These are phyloP conservation scores for Suillus subalutaceus DNA, from an alignment of 768 basidiomycete genomes.

Conservation along the genomic window DNA sequence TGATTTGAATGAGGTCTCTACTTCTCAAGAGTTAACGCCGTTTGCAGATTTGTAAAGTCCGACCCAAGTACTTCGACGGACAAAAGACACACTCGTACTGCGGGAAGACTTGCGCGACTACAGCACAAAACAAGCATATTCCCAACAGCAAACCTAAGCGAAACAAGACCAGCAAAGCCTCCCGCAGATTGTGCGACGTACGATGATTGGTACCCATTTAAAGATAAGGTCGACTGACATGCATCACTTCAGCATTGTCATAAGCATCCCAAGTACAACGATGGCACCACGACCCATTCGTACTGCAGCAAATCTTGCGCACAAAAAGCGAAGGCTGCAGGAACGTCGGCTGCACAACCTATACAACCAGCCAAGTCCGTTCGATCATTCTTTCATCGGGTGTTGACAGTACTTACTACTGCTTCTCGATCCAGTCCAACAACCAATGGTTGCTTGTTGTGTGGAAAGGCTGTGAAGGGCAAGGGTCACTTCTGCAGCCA, in stretches of 20 bases:
- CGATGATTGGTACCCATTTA: conserved; percentile 22
- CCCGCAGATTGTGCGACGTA: conserved; percentile 54
- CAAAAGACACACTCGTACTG: conserved; percentile 60
- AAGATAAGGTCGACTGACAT: conserved; percentile 10
- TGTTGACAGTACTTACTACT: conserved; percentile 36
- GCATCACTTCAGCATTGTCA: conserved; percentile 52
- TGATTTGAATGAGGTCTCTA: conserved; percentile 14
- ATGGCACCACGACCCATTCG: conserved; percentile 59
- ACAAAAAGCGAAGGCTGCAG: conserved; percentile 40
- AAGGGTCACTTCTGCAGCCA: conserved; percentile 67
- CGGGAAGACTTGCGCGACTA: conserved; percentile 58
- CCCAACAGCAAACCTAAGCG: conserved; percentile 29
- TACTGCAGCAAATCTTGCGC: conserved; percentile 70
- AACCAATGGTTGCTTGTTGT: conserved; percentile 59
- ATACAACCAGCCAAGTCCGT: conserved; percentile 34
- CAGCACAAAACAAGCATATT: conserved; percentile 16
- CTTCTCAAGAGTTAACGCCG: conserved; percentile 9
- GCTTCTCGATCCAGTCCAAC: conserved; percentile 34
- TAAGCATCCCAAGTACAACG: conserved; percentile 59
- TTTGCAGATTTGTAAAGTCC: conserved; percentile 53
- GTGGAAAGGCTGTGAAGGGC: conserved; percentile 56
- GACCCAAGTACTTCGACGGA: conserved; percentile 60
- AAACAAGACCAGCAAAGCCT: conserved; percentile 27
- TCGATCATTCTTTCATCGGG: conserved; percentile 19
- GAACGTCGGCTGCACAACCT: conserved; percentile 22